Base-by-base conservation (phyloP, 148 eudicot genomes). In the Rhododendron ovatum region DNA sequence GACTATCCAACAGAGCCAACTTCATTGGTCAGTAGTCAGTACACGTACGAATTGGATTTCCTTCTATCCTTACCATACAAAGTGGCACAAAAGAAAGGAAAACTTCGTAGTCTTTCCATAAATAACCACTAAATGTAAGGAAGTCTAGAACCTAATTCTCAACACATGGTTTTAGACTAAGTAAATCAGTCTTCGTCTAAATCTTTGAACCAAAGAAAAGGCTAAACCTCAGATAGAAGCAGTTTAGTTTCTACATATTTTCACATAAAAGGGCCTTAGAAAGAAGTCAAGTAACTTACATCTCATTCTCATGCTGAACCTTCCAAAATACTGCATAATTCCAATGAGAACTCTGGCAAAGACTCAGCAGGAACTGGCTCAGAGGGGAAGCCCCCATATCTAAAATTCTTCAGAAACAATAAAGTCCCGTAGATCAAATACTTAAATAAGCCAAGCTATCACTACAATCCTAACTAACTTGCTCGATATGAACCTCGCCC, bases 291-390 rank as follows among this genome's bases (percentile, higher is more conserved):
- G 71, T 41, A 82, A 90, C 96, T 93, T 91, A 95, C 98, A 87
- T 88, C 55, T 88, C 85, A 67, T 83, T 85, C 30, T 92, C 89
- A 4, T 87, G 92, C 80, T 91, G 92, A 86, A 91, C 87, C 91
- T 94, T 94, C 98, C 98, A 95, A 89, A 95, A 94, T 26, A 95
- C 90, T 50, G 94, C 96, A 90, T 95, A 95, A 84, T 88, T 91
- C 98, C 98, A 95, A 24, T 85, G 90, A 84, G 92, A 93, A 87
- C 88, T 79, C 59, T 82, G 82, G 91, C 96, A 93, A 82, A 92
- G 84, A 83, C 88, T 88, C 86, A 88, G 86, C 79, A 95, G 87
- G 81, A 92, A 86, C 73, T 85, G 86, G 84, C 89, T 87, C 82
- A 91, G 69, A 73, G 88, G 71, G 77, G 87, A 83, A 89, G 85